These are phyloP conservation scores for Crithidia mellificae DNA, from an alignment of 208 protist genomes.

Conservation along the genomic window DNA sequence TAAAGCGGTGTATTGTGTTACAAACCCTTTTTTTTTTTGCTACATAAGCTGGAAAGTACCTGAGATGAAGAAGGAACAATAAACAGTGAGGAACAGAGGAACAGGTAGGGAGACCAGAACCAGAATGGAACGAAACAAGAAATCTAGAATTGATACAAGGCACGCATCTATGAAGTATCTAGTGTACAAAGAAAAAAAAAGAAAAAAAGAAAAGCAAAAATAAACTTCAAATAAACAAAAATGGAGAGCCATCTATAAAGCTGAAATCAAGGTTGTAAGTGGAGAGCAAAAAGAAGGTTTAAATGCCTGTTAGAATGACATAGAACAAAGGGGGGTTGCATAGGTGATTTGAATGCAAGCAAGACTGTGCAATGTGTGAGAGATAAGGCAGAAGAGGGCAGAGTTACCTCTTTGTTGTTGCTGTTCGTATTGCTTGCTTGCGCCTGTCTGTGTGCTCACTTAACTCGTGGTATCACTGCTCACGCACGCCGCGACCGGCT, in stretches of 20 bases:
- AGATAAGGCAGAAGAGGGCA: too few relatives aligned
- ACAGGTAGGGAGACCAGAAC: constrained; percentile 1
- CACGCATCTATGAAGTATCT: constrained; percentile 21
- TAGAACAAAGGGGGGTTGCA: neutral
- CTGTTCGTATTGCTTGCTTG: too few relatives aligned
- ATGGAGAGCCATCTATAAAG: neutral
- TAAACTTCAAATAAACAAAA: neutral
- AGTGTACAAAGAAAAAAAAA: constrained; percentile 16
- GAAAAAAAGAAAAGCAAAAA: constrained; percentile 29
- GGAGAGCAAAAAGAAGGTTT: neutral
- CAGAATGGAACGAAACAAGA: neutral
- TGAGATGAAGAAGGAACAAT: neutral
- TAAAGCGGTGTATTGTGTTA: neutral
- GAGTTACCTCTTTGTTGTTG: neutral
- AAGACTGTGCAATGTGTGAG: too few relatives aligned
- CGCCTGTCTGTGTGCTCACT: too few relatives aligned
- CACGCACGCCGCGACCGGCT: constrained; percentile 44
- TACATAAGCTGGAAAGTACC: neutral
- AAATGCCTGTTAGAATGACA: too few relatives aligned
- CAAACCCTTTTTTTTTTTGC: neutral
- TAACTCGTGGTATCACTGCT: too few relatives aligned
- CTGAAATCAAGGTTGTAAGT: neutral
- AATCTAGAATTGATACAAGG: constrained; percentile 21
- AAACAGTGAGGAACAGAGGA: neutral
- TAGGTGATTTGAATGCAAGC: too few relatives aligned